Conservation (phyloP, 2,329 filamentous ascomycete genomes). For the Sporothrix sp. region DNA sequence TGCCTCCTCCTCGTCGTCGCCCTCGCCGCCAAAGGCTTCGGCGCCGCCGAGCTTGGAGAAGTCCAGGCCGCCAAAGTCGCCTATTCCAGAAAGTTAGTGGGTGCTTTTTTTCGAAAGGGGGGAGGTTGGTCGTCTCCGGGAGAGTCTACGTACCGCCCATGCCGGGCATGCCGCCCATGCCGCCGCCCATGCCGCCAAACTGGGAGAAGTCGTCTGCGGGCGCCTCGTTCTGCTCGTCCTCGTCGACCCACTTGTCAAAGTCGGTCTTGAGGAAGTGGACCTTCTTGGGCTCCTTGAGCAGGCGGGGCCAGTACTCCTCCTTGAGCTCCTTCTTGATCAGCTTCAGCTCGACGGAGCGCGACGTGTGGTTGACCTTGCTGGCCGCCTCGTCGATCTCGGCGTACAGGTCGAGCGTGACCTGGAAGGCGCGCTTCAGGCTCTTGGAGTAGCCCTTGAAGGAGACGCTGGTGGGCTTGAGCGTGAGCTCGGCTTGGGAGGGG, state of each 20-base stretch:
- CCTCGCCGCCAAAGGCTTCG: constrained; percentile 26
- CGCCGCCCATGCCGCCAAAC: constrained; percentile 49
- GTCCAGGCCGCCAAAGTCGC: constrained; percentile 79
- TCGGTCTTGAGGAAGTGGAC: constrained; percentile 92
- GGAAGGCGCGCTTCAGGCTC: constrained; percentile 78
- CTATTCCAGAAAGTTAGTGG: not conserved
- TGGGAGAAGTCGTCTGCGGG: constrained; percentile 69
- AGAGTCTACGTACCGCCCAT: constrained; percentile 37
- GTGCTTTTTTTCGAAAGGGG: not conserved
- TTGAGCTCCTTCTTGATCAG: constrained; percentile 95
- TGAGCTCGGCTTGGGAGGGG: constrained; percentile 65
- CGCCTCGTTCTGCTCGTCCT: constrained; percentile 94
- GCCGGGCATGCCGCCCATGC: constrained; percentile 48
- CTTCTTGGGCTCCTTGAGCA: constrained; percentile 85
- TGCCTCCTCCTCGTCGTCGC: constrained; percentile 28
- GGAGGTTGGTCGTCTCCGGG: too few relatives aligned
- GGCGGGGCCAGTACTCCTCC: constrained; percentile 88
- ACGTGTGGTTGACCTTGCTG: constrained; percentile 80
- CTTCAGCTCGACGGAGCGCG: constrained; percentile 80
- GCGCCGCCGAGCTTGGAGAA: constrained; percentile 77
- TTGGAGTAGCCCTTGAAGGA: constrained; percentile 74
- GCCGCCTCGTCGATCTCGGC: constrained; percentile 79
- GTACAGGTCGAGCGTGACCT: constrained; percentile 78
- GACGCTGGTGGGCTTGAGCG: constrained; percentile 67
- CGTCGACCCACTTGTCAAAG: constrained; percentile 98